Evolutionary conservation across 169 alveolate species (phyloP).

Genomic region (Amoebophrya sp.): DNA sequence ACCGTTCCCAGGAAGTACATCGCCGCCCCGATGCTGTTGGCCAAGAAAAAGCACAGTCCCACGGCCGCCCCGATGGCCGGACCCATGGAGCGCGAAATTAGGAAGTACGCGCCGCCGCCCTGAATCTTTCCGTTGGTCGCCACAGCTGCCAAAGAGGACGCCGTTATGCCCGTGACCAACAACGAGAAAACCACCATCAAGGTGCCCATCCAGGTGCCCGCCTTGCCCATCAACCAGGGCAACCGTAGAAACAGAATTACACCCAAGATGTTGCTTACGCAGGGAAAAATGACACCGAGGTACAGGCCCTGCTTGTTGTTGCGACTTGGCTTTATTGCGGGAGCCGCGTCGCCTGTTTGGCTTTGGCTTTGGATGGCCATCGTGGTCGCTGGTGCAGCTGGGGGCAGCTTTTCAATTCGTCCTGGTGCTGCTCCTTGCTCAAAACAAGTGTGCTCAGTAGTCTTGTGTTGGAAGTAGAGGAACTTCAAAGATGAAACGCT

Average conservation of each 20-base stretch:
- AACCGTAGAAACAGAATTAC: conserved; percentile 60
- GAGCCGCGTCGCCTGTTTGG: too few relatives aligned
- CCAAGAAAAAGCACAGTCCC: conserved; percentile 60
- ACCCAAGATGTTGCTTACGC: conserved; percentile 59
- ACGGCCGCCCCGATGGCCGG: conserved; percentile 66
- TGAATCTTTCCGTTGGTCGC: conserved; percentile 66
- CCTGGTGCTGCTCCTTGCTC: too few relatives aligned
- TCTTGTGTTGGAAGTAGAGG: too few relatives aligned
- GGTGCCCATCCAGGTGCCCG: conserved; percentile 55
- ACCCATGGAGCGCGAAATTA: conserved; percentile 63
- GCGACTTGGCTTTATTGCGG: too few relatives aligned
- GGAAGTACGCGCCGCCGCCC: conserved; percentile 62
- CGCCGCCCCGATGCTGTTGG: conserved; percentile 59
- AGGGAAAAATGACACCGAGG: conserved; percentile 53
- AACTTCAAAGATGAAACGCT: too few relatives aligned
- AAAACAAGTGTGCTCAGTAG: too few relatives aligned
- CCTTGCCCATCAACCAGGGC: conserved; percentile 58
- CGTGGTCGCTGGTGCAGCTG: too few relatives aligned
- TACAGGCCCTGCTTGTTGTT: too few relatives aligned
- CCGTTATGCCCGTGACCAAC: conserved; percentile 58
- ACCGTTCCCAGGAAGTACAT: conserved; percentile 64
- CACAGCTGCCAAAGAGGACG: conserved; percentile 60
- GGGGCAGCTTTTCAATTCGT: too few relatives aligned
- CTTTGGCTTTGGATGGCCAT: too few relatives aligned
- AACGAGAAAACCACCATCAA: too few relatives aligned